Percentiles rank a stretch among this genome's conserved stretches.
phyloP scores from a whole-genome alignment of 2,329 filamentous ascomycete genomes.

The Elsinoe fawcettii region DNA sequence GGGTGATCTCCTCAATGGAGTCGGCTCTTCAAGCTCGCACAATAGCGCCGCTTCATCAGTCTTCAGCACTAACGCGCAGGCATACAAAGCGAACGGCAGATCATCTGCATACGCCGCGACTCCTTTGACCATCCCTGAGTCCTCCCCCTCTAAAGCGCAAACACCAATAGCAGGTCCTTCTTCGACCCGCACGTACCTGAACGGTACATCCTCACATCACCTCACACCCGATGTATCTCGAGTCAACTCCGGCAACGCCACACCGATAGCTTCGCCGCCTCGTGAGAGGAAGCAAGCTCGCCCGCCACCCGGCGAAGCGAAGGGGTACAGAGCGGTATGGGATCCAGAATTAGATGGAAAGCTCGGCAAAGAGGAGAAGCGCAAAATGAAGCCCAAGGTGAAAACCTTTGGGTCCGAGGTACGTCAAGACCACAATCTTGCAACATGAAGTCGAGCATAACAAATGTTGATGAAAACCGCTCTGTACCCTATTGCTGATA shows the following conservation, averaged over 20 bases:
- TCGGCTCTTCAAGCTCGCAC: slow-evolving; percentile 65
- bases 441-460: slow-evolving; percentile 30
- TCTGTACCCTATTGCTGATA: slow-evolving; percentile 36
- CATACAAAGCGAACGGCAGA: slow-evolving; percentile 50
- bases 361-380: slow-evolving; percentile 49
- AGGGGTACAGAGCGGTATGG: slow-evolving; percentile 53
- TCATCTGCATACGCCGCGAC: slow-evolving; percentile 49
- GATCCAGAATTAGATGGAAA: slow-evolving; percentile 57
- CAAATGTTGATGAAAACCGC: slow-evolving; percentile 28
- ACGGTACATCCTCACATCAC: slow-evolving; percentile 17
- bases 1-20: slow-evolving; percentile 61
- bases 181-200: slow-evolving; percentile 20
- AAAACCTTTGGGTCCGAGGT: slow-evolving; percentile 34
- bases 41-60: slow-evolving; percentile 64
- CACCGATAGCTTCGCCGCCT: slow-evolving; percentile 37
- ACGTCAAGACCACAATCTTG: slow-evolving; percentile 31
- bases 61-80: slow-evolving; percentile 51
- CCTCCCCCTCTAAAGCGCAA: slow-evolving; percentile 52
- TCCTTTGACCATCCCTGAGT: slow-evolving; percentile 59
- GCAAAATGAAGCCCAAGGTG: slow-evolving; percentile 26
- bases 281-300: slow-evolving; percentile 41
- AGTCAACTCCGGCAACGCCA: slow-evolving; percentile 15
- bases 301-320: slow-evolving; percentile 44
- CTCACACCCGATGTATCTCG: slow-evolving; percentile 10
- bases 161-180: slow-evolving; percentile 38